These are phyloP conservation scores for Solanum hybrid DNA, from an alignment of 305 asterid species.

Conservation along the genomic window DNA sequence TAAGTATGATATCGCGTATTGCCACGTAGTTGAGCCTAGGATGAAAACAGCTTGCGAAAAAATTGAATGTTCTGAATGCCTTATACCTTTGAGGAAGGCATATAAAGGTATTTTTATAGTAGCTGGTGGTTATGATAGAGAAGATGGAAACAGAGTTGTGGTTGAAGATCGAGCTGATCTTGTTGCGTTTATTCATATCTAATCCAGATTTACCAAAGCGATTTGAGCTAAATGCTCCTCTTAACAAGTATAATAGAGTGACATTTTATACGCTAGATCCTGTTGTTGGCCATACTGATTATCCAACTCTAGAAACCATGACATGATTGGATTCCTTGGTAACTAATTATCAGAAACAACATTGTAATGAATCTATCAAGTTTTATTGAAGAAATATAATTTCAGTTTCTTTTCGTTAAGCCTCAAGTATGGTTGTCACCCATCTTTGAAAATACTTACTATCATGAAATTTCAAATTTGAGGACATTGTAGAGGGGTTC, in stretches of 20 bases:
- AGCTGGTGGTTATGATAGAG: slow-evolving; percentile 16
- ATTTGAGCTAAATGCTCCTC: background rate
- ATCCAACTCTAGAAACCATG: too few relatives aligned
- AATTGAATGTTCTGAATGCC: background rate
- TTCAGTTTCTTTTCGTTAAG: too few relatives aligned
- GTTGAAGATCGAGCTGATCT: slow-evolving; percentile 12
- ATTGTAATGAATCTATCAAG: too few relatives aligned
- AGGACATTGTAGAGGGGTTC: background rate
- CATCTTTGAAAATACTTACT: background rate
- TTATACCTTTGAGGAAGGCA: slow-evolving; percentile 12
- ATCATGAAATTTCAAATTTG: background rate
- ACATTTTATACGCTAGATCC: background rate
- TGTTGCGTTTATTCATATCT: background rate
- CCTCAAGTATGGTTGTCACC: background rate
- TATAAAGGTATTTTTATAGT: slow-evolving; percentile 16
- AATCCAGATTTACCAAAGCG: background rate
- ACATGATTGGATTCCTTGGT: too few relatives aligned
- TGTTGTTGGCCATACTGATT: too few relatives aligned
- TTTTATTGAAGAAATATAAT: too few relatives aligned
- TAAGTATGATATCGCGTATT: background rate
- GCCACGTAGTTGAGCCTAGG: background rate
- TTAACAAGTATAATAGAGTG: too few relatives aligned
- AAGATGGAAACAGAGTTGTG: background rate
- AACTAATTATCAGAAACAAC: too few relatives aligned
- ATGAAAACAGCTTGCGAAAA: background rate